Evolutionary conservation across 306 rosid species (phyloP), one percentile per base, ranked within the genome.

Genomic region (Neltuma alba): DNA sequence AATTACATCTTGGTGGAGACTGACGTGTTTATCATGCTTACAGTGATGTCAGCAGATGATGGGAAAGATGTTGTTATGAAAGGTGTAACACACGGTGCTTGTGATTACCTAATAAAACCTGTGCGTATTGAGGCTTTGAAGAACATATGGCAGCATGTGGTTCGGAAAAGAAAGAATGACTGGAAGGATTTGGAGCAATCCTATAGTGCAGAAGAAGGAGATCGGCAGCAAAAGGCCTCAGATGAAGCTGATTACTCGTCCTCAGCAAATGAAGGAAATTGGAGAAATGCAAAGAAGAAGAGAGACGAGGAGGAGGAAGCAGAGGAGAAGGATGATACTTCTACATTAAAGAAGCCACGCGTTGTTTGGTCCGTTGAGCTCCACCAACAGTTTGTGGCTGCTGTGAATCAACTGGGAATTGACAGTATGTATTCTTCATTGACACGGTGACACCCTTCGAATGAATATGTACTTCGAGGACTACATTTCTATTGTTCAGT

Each of bases 11-110:
- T 9, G 38, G 40, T 31, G 70, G 64, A n/a, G 14, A 48, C 52
- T 82, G 66, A 81, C 44, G 30, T 68, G 13, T 63, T 64, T 72
- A 9, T 18, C 9, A 15, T 38, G 40, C 76, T 69, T 76, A 37
- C 90, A 96, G 99, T 96, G 99, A 96, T 96, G 99, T 96, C 99
- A 3, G 96, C 97, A 16, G 99, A 96, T 73, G 99, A 93, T 82
- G 96, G 89, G 27, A 87, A 90, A 55, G 74, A 74, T 38, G 99
- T 96, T 42, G 98, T 96, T 14, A 96, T 96, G 99, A 96, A 96
- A 82, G 99, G 99, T 45, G 97, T 96, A 76, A 96, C 88, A 33
- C 99, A 96, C 36, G 99, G 99, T 50, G 99, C 99, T 79, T 96
- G 99, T 72, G 99, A 96, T 81, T 96, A 96, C 48, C 85, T 96